Percentiles rank a stretch among this genome's conserved stretches.
Evolutionary conservation across 768 basidiomycete genomes (phyloP).

Genomic region (Candolleomyces aberdarensis): DNA sequence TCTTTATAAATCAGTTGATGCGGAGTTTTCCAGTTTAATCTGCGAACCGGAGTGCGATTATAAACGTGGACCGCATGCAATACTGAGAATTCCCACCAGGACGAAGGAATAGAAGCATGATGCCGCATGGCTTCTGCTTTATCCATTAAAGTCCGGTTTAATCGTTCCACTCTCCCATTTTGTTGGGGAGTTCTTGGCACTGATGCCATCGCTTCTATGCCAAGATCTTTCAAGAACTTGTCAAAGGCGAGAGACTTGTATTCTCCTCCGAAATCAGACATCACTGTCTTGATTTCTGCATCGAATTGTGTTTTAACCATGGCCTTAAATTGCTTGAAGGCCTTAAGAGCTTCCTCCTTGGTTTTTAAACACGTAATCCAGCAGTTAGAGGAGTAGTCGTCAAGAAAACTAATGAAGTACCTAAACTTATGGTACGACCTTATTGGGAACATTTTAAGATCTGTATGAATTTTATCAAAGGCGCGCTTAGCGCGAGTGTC

Average conservation of each 20-base stretch:
- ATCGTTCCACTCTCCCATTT: conserved; percentile 2
- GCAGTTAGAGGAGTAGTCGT: conserved; percentile 1
- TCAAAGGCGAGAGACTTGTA: neutral
- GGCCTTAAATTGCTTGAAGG: neutral
- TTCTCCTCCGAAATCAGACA: no score
- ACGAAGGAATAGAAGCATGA: no score
- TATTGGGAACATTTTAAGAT: neutral
- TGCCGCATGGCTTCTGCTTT: no score
- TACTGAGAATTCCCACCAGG: conserved; percentile 13
- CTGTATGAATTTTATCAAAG: neutral
- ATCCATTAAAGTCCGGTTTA: no score
- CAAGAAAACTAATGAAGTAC: conserved; percentile 1
- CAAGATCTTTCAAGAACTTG: neutral
- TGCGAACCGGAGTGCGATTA: conserved; percentile 24
- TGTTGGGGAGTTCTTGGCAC: conserved; percentile 4
- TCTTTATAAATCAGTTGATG: no score
- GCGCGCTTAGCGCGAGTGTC: neutral
- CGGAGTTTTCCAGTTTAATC: conserved; percentile 20
- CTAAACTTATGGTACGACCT: conserved; percentile 3
- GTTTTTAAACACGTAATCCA: neutral
- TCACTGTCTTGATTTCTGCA: conserved; percentile 11
- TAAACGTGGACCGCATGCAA: conserved; percentile 23
- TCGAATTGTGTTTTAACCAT: neutral
- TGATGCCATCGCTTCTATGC: neutral
- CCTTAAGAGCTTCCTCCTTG: neutral